phyloP scores from a whole-genome alignment of 2,329 filamentous ascomycete species.

The Penicillium sp. region DNA sequence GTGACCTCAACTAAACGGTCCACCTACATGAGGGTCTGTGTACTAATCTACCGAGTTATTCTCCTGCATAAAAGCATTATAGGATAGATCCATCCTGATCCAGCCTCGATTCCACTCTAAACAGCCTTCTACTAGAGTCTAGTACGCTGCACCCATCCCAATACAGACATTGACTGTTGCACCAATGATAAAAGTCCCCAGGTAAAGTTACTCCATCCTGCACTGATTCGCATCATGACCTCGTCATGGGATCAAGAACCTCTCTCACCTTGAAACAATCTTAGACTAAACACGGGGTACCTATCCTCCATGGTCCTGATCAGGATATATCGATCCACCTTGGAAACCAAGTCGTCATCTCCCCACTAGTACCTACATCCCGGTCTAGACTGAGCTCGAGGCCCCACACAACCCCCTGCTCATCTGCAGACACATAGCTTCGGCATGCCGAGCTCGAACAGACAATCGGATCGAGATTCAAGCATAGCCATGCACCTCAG shows the following conservation, averaged over 20 bases:
- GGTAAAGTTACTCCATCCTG: too few species aligned
- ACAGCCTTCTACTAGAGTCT: not conserved
- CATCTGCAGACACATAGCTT: slow-evolving; percentile 49
- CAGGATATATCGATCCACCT: slow-evolving; percentile 53
- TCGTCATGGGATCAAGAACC: too few species aligned
- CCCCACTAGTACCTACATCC: slow-evolving; percentile 18
- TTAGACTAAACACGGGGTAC: slow-evolving; percentile 46
- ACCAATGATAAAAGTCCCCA: not conserved
- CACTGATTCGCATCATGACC: too few species aligned
- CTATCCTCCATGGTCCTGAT: slow-evolving; percentile 42
- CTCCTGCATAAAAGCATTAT: not conserved
- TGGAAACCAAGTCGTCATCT: slow-evolving; percentile 47
- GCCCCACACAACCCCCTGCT: slow-evolving; percentile 41
- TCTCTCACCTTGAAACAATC: slow-evolving; percentile 20
- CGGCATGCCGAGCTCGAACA: slow-evolving; percentile 57
- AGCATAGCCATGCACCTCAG: slow-evolving; percentile 54
- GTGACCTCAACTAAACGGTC: not conserved
- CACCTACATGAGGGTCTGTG: not conserved
- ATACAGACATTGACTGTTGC: not conserved
- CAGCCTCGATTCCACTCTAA: not conserved
- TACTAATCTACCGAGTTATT: not conserved
- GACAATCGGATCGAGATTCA: slow-evolving; percentile 54
- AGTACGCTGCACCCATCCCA: not conserved
- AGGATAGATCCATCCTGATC: not conserved
- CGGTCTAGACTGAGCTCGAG: slow-evolving; percentile 36